These are phyloP conservation scores for Stemphylium vesicarium DNA, from an alignment of 2,329 filamentous ascomycete genomes.

Conservation along the genomic window DNA sequence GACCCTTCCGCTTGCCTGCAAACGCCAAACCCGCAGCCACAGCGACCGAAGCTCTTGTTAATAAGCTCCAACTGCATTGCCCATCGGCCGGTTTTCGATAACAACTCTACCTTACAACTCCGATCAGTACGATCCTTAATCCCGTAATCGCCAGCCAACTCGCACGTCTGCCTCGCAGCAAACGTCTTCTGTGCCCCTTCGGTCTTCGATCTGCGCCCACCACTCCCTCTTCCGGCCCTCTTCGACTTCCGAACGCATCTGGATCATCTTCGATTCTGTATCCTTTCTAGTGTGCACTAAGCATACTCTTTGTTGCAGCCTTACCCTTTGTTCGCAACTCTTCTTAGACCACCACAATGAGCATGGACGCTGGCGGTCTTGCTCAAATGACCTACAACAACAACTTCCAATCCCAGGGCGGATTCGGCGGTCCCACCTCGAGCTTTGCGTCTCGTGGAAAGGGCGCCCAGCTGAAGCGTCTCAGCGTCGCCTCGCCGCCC, in stretches of 20 bases:
- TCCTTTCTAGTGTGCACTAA: conserved; percentile 36
- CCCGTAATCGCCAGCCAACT: conserved; percentile 42
- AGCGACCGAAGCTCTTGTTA: conserved; percentile 40
- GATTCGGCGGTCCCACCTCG: conserved; percentile 75
- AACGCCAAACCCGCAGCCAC: conserved; percentile 11
- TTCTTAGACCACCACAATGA: conserved; percentile 48
- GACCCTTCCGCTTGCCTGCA: conserved; percentile 19
- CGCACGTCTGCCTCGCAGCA: conserved; percentile 31
- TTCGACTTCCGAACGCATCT: conserved; percentile 17
- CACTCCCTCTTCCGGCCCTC: conserved; percentile 30
- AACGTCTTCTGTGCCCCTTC: conserved; percentile 26
- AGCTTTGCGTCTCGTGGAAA: conserved; percentile 87
- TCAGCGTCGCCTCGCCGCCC: conserved; percentile 75
- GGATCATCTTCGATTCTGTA: conserved; percentile 41
- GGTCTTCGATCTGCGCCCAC: conserved; percentile 22
- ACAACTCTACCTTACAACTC: conserved; percentile 34
- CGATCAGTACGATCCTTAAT: conserved; percentile 51
- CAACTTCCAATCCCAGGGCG: conserved; percentile 66
- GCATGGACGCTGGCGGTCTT: conserved; percentile 97
- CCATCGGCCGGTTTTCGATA: conserved; percentile 47
- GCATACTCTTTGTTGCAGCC: conserved; percentile 38
- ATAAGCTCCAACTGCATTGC: conserved; percentile 47
- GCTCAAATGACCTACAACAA: conserved; percentile 94
- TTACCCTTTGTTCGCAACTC: conserved; percentile 39
- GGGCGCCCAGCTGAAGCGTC: conserved; percentile 85